Base-by-base conservation (phyloP, 2,329 filamentous ascomycete species). In the Botrytis cinerea region DNA sequence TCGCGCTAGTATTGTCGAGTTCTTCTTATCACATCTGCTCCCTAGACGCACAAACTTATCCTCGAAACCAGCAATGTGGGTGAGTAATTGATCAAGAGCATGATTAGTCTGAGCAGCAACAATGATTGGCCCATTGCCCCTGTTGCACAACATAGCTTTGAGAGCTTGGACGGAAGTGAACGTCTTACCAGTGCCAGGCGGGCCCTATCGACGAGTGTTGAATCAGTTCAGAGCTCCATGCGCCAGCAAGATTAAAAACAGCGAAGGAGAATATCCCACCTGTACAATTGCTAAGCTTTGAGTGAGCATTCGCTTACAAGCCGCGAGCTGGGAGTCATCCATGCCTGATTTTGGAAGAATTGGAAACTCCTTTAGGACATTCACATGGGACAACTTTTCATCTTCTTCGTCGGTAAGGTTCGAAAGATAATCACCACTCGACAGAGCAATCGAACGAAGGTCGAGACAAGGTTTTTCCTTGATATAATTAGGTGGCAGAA, bases 81-180 rank as follows among this genome's bases (percentile, higher is more conserved):
- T 80, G 0, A 97, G 84, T 0, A 98, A 84, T 79, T 97, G 94
- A 77, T 98, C 94, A 0, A 97, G 84, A 0, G 94, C 94, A 81
- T 97, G 94, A 74, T 98, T 98, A 0, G 94, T 98, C 78, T 97
- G 94, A 12, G 93, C 94, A 0, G 94, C 88, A 5, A 97, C 85
- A 32, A 97, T 86, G 45, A 98, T 90, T 0, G 93, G 93, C 14
- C 90, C 87, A 73, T 91, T 89, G 0, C 82, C 80, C 78, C 88
- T 86, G 71, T 92, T 93, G 1, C 85, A 82, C 0, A 93, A 83
- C 71, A 95, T 83, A 1, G 91, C 85, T 64, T 88, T 89, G 16
- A 98, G 81, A 0, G 92, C 91, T 40, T 90, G 84, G 2, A 95
- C 89, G 0, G 93, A 96, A 0, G 94, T 92, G 76, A 92, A 92